A percentile compares a stretch with the other conserved stretches of the same genome.
Evolutionary conservation across 2,329 filamentous ascomycete genomes (phyloP).

Genomic region (Penicillium decumbens): DNA sequence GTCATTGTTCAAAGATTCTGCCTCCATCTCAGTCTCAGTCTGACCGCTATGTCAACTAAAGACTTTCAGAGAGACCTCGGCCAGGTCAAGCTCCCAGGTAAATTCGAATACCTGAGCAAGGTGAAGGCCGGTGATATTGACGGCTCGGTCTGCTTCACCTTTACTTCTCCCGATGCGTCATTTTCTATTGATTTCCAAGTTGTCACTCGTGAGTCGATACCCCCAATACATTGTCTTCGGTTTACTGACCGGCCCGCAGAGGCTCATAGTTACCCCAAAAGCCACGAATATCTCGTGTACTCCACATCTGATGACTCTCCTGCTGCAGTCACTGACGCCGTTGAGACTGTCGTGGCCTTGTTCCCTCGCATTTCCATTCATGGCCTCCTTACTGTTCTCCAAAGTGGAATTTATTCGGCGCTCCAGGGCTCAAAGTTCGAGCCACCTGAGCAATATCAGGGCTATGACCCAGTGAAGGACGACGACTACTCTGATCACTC

Average conservation of each 20-base stretch:
- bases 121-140: slow-evolving; percentile 64
- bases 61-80: slow-evolving; percentile 47
- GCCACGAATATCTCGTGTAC: slow-evolving; percentile 49
- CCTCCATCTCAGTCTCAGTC: background rate
- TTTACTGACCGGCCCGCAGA: slow-evolving; percentile 39
- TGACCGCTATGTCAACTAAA: background rate
- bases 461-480: background rate
- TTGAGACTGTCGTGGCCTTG: slow-evolving; percentile 33
- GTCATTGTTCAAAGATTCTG: background rate
- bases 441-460: slow-evolving; percentile 4
- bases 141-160: slow-evolving; percentile 65
- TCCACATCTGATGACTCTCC: slow-evolving; percentile 40
- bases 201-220: slow-evolving; percentile 36
- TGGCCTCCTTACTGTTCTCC: slow-evolving; percentile 49
- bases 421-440: slow-evolving; percentile 5
- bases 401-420: slow-evolving; percentile 33
- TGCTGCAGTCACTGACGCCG: slow-evolving; percentile 25
- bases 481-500: background rate
- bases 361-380: slow-evolving; percentile 40
- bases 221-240: background rate
- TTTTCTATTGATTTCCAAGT: slow-evolving; percentile 35
- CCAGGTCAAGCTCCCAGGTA: slow-evolving; percentile 35
- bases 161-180: slow-evolving; percentile 24
- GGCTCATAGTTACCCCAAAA: slow-evolving; percentile 56
- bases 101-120: slow-evolving; percentile 48